Conservation (phyloP, 164 flowering plant species). For the Hamamelis virginiana region DNA sequence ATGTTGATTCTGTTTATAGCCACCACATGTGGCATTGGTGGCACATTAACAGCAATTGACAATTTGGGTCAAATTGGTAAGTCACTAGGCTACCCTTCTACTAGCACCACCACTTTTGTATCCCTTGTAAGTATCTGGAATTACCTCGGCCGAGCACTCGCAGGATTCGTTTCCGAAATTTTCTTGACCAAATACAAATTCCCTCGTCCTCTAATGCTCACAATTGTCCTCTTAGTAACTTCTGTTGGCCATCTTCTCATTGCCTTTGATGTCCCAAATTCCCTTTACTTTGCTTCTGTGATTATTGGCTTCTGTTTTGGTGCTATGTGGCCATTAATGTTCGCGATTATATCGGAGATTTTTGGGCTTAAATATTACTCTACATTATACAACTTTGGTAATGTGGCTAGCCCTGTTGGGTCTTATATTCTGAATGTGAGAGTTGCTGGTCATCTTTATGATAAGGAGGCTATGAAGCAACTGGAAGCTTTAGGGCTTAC, state of each 20-base stretch:
- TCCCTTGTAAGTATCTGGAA: constrained; percentile 42
- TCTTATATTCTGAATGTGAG: constrained; percentile 15
- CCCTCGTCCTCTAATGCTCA: constrained; percentile 33
- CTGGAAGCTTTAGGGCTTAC: constrained; percentile 20
- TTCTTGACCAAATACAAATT: constrained; percentile 25
- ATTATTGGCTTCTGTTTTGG: constrained; percentile 30
- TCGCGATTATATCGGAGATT: constrained; percentile 25
- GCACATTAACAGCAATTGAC: constrained; percentile 47
- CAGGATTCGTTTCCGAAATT: constrained; percentile 31
- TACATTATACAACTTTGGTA: constrained; percentile 21
- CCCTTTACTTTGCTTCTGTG: constrained; percentile 20
- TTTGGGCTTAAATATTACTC: constrained; percentile 31
- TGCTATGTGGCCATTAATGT: constrained; percentile 25
- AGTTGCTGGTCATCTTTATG: constrained; percentile 32
- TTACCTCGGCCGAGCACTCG: constrained; percentile 24
- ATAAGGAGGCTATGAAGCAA: constrained; percentile 35
- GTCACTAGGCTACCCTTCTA: constrained; percentile 26
- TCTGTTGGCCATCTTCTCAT: constrained; percentile 29
- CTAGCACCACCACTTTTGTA: constrained; percentile 27
- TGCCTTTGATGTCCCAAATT: constrained; percentile 25
- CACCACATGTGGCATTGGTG: constrained; percentile 42
- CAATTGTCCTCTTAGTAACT: constrained; percentile 20
- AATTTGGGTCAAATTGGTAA: constrained; percentile 48
- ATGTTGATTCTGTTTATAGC: constrained; percentile 40
- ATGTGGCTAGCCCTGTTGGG: constrained; percentile 22